These are phyloP conservation scores for Candida corydali DNA, from an alignment of 805 yeast species.

Conservation along the genomic window DNA sequence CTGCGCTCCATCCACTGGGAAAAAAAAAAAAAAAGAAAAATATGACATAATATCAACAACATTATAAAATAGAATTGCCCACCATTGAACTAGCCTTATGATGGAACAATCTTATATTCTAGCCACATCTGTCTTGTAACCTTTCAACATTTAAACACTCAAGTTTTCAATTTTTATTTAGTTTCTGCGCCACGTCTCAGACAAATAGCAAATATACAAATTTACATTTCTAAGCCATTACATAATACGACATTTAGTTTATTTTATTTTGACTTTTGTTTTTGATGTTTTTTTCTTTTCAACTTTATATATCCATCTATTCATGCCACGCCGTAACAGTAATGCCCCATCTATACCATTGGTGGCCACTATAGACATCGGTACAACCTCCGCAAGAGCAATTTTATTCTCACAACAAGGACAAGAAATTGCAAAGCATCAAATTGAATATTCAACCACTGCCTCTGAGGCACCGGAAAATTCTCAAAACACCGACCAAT, in stretches of 20 bases:
- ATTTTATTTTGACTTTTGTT: background rate
- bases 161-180: too few species aligned
- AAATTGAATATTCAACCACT: conserved; percentile 80
- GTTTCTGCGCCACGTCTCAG: too few species aligned
- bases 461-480: conserved; percentile 52
- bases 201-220: too few species aligned
- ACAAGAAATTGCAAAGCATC: conserved; percentile 79
- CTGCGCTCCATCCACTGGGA: background rate
- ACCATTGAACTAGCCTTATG: too few species aligned
- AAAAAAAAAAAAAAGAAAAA: background rate
- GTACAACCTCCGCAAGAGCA: conserved; percentile 89
- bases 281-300: background rate
- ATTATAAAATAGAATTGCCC: too few species aligned
- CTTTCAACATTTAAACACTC: too few species aligned
- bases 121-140: too few species aligned
- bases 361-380: conserved; percentile 78
- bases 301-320: background rate
- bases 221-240: too few species aligned
- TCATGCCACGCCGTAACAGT: conserved; percentile 41
- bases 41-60: background rate
- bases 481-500: conserved; percentile 40
- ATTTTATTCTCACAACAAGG: conserved; percentile 74
- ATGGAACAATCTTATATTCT: too few species aligned
- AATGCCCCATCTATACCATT: conserved; percentile 39
- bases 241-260: background rate